Evolutionary conservation across 768 basidiomycete species (phyloP).

Genomic region (Suillus americanus): DNA sequence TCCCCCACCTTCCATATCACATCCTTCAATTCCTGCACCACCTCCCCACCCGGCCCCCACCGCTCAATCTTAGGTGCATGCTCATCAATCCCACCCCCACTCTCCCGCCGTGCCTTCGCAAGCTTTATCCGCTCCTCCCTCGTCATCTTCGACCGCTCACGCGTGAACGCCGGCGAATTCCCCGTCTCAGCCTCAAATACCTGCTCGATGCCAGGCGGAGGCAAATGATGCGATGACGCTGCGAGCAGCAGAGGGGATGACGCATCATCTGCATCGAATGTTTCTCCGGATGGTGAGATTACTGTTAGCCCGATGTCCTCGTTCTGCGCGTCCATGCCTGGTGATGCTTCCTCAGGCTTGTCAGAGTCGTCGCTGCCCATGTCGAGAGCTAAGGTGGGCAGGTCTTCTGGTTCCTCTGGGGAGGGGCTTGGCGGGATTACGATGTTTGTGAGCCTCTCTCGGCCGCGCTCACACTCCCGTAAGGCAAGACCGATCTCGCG

Average conservation of each 20-base stretch:
- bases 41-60: slow-evolving; percentile 77
- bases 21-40: slow-evolving; percentile 82
- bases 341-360: slow-evolving; percentile 43
- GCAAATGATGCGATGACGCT: slow-evolving; percentile 53
- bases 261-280: slow-evolving; percentile 47
- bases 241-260: slow-evolving; percentile 53
- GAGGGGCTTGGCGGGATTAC: slow-evolving; percentile 42
- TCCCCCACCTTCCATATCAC: slow-evolving; percentile 88
- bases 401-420: slow-evolving; percentile 39
- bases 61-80: slow-evolving; percentile 36
- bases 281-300: slow-evolving; percentile 25
- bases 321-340: slow-evolving; percentile 28
- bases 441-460: slow-evolving; percentile 60
- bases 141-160: slow-evolving; percentile 65
- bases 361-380: slow-evolving; percentile 57
- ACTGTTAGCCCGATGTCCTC: slow-evolving; percentile 11
- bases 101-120: slow-evolving; percentile 54
- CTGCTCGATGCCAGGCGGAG: slow-evolving; percentile 71
- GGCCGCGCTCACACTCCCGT: slow-evolving; percentile 80
- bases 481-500: slow-evolving; percentile 76
- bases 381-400: slow-evolving; percentile 51
- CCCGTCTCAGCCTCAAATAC: slow-evolving; percentile 74
- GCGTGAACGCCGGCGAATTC: slow-evolving; percentile 35
- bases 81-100: slow-evolving; percentile 25
- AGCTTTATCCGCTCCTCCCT: slow-evolving; percentile 74